These are phyloP conservation scores for Trichosporon coremiiforme DNA, from an alignment of 1,284 basidiomycete species.

Conservation along the genomic window DNA sequence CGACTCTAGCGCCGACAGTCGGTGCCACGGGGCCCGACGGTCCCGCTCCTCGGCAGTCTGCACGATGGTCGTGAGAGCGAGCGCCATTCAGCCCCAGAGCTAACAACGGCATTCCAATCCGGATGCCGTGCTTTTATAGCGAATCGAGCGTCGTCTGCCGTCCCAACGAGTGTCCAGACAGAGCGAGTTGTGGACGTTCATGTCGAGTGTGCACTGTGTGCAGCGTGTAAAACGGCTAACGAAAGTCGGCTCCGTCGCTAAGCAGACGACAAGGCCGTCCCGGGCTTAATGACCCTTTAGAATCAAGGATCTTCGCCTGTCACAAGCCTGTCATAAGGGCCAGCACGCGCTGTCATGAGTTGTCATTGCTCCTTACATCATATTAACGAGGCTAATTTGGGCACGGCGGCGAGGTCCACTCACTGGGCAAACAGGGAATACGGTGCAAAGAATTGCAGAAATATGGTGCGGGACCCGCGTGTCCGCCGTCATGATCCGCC, in stretches of 20 bases:
- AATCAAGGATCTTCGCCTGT: not conserved
- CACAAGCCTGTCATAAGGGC: not conserved
- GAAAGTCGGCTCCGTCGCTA: not conserved
- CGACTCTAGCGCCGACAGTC: not conserved
- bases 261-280: not conserved
- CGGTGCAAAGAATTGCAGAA: not conserved
- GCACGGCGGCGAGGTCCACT: conserved; percentile 3
- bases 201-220: not conserved
- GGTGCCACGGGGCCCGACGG: conserved; percentile 2
- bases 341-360: not conserved
- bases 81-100: not conserved
- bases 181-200: not conserved
- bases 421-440: not conserved
- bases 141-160: not conserved
- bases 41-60: not conserved
- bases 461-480: not conserved
- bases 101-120: not conserved
- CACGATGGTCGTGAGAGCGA: not conserved
- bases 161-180: not conserved
- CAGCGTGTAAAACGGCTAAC: not conserved
- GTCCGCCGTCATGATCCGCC: not conserved
- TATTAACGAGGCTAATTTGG: not conserved
- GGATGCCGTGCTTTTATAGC: not conserved
- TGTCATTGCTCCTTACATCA: not conserved
- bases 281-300: not conserved